Base-by-base conservation (phyloP, 2,329 filamentous ascomycete genomes). In the Plenodomus biglobosus region DNA sequence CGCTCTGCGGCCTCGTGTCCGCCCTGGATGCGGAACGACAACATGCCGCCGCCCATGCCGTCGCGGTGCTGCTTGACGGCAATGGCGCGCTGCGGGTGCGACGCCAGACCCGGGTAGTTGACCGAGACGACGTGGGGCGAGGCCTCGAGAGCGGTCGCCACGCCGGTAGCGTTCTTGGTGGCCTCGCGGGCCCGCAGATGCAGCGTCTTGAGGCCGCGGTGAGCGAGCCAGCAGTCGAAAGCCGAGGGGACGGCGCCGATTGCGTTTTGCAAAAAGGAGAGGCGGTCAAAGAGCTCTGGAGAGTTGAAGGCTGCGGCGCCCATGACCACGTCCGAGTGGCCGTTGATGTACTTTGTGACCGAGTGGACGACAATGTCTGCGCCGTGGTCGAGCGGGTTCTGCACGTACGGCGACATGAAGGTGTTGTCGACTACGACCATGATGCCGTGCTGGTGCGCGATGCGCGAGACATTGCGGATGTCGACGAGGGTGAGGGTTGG, bases 341-440 rank as follows among this genome's bases (percentile, higher is more conserved):
- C 94, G 73, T 97, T 97, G 78, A 99, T 97, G 77, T 97, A 99
- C 78, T 99, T 99, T 38, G 94, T 99, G 46, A 99, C 94, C 46
- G 86, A 92, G 80, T 97, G 92, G 37, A 97, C 88, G 59, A 97
- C 92, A 57, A 97, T 92, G 73, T 99, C 94, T 61, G 94, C 94
- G 62, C 94, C 94, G 70, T 92, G 90, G 69, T 95, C 87, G 46
- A 99, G 84, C 3, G 94, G 94, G 75, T 96, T 97, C 77, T 99
- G 94, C 40, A 99, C 83, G 72, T 97, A 99, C 24, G 94, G 94
- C 53, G 88, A 92, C 69, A 97, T 80, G 80, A 99, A 99, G 17
- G 94, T 99, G 79, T 99, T 99, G 79, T 99, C 94, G 36, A 99
- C 94, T n/a, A 99, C 94, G 37, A 99, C 94, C 69, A 90, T 80